Base-by-base conservation (phyloP, 345 rosid species). In the Heritiera fomes region DNA sequence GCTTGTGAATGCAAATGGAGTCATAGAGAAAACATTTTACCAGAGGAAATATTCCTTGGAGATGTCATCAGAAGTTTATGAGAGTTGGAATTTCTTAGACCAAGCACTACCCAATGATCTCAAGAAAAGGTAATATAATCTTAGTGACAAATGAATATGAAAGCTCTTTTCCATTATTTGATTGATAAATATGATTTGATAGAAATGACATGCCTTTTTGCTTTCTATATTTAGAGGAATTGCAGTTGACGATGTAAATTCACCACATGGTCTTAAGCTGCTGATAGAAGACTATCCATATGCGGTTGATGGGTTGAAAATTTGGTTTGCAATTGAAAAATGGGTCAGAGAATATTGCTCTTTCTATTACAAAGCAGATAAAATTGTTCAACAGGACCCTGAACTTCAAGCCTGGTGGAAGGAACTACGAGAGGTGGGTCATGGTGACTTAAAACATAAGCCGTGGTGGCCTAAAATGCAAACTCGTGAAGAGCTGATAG, bases 351-450 rank as follows among this genome's bases (percentile, higher is more conserved):
- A 92, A 49, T 94, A 90, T 65, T 94, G 97, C 75, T 61, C 83
- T 20, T 70, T 84, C 82, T 92, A 92, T 78, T 94, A 94, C 84
- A 83, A 83, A 14, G 80, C 83, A 11, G 91, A 92, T 60, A 85
- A 84, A n/a, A 73, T 85, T 38, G 82, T 94, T 72, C 90, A 75
- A 83, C 80, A 65, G 12, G 98, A 94, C 78, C 43, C 40, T 45
- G 97, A 94, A 83, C 87, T 94, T 74, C 95, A 87, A 73, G 85
- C 93, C 32, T 94, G 98, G 97, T 94, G 98, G 98, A 70, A 75
- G 28, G 95, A 94, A 87, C 71, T 94, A 6, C 84, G 89, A 43
- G 83, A 81, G 9, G 82, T 75, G 41, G 98, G 97, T 56, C 98
- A 94, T n/a, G 97, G 95, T 5, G 97, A 94, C 84, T 78, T 17